These are phyloP conservation scores for Parasarocladium wereldwijsianum DNA, from an alignment of 2,329 filamentous ascomycete genomes.

Conservation along the genomic window DNA sequence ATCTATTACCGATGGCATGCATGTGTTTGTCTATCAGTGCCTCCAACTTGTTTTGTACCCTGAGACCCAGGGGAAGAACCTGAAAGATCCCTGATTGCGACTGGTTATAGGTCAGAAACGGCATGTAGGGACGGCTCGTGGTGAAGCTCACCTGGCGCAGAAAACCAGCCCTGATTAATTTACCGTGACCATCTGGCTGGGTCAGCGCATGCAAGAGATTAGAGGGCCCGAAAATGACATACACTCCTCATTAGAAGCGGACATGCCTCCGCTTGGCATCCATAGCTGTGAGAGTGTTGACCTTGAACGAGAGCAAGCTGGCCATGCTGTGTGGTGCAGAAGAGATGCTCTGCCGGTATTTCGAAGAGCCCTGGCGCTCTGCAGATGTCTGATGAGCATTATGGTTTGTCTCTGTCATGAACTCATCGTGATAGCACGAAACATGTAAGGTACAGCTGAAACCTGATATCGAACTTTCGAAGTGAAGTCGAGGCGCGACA, in stretches of 20 bases:
- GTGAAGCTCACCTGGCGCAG: slow-evolving; percentile 44
- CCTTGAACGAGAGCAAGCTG: slow-evolving; percentile 9
- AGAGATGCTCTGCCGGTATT: no score
- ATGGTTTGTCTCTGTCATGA: not conserved
- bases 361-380: no score
- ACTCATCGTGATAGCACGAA: slow-evolving; percentile 1
- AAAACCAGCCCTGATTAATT: slow-evolving; percentile 58
- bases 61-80: slow-evolving; percentile 69
- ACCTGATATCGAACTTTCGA: no score
- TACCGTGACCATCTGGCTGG: slow-evolving; percentile 43
- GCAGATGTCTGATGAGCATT: slow-evolving; percentile 2
- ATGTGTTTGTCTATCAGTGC: slow-evolving; percentile 79
- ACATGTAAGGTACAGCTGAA: no score
- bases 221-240: slow-evolving; percentile 6
- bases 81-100: slow-evolving; percentile 87
- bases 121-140: not conserved
- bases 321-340: no score
- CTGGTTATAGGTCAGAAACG: slow-evolving; percentile 21
- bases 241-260: slow-evolving; percentile 41
- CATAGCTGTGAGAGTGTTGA: slow-evolving; percentile 56
- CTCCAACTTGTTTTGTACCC: slow-evolving; percentile 83
- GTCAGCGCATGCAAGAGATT: not conserved
- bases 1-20: slow-evolving; percentile 45
- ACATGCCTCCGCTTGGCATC: slow-evolving; percentile 60
- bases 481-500: no score